A percentile compares a stretch with the other conserved stretches of the same genome.
phyloP scores from a whole-genome alignment of 345 rosid species.

The Boechera divaricarpa region DNA sequence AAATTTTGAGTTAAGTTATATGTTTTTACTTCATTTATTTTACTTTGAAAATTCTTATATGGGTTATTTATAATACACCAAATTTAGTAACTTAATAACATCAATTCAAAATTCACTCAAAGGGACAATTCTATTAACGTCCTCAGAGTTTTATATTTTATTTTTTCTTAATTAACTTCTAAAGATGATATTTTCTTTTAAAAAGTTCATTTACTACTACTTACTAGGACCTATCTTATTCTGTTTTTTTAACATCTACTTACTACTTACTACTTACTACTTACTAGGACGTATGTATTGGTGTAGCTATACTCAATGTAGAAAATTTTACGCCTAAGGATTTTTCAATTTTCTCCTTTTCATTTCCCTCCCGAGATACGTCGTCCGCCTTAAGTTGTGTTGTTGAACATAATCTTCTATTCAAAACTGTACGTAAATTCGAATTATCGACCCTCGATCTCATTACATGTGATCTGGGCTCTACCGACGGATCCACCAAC shows the following conservation, averaged over 20 bases:
- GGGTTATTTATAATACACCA: too few species aligned
- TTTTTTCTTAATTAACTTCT: not conserved
- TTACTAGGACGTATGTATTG: not conserved
- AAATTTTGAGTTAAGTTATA: too few species aligned
- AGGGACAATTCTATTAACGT: too few species aligned
- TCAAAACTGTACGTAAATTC: slow-evolving; percentile 19
- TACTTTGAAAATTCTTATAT: too few species aligned
- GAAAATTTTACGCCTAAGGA: not conserved
- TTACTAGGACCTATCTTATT: not conserved
- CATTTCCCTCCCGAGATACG: not conserved
- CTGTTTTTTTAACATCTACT: not conserved
- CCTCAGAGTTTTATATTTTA: too few species aligned
- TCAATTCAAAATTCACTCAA: too few species aligned
- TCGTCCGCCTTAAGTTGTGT: slow-evolving; percentile 30
- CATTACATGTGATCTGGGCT: slow-evolving; percentile 44
- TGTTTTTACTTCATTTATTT: not conserved
- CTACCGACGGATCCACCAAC: slow-evolving; percentile 27
- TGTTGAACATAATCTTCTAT: slow-evolving; percentile 35
- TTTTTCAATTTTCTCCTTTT: not conserved
- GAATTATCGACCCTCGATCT: slow-evolving; percentile 13
- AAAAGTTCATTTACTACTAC: not conserved
- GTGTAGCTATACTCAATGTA: not conserved
- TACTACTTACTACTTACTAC: not conserved
- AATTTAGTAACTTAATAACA: too few species aligned
- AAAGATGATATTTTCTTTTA: not conserved